phyloP scores from a whole-genome alignment of 495 filamentous ascomycete genomes.

The Trichoderma orchidacearum region DNA sequence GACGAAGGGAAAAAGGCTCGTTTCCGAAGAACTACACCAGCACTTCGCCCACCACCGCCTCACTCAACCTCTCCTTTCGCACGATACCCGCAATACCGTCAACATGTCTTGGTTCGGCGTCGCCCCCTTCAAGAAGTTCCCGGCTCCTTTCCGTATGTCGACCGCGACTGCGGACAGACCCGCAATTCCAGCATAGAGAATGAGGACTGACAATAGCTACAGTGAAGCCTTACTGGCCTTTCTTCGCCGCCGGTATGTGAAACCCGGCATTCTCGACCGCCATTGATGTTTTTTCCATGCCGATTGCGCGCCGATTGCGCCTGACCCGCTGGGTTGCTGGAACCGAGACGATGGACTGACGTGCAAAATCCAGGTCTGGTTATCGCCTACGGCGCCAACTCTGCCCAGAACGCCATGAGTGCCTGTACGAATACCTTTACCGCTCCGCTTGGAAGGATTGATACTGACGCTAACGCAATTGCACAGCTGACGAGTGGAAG shows the following conservation, averaged over 20 bases:
- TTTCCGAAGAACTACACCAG: conserved; percentile 8
- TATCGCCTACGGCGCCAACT: conserved; percentile 80
- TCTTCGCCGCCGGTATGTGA: conserved; percentile 83
- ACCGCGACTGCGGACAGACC: conserved; percentile 9
- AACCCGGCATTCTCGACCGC: not conserved
- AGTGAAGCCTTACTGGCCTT: conserved; percentile 84
- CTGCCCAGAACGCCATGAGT: conserved; percentile 53
- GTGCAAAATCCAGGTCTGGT: conserved; percentile 44
- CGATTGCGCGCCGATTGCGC: not conserved
- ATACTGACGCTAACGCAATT: conserved; percentile 12
- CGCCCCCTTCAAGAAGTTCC: conserved; percentile 70
- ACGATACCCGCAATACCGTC: conserved; percentile 18
- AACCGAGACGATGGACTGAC: not conserved
- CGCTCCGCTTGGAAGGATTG: not conserved
- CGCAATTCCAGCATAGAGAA: conserved; percentile 7
- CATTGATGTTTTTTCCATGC: not conserved
- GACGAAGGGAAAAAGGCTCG: conserved; percentile 31
- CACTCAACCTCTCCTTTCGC: conserved; percentile 10
- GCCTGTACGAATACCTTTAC: conserved; percentile 43
- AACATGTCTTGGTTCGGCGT: conserved; percentile 65
- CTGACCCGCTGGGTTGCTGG: not conserved
- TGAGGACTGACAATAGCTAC: conserved; percentile 15
- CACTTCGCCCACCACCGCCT: conserved; percentile 9
- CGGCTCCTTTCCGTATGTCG: conserved; percentile 67
- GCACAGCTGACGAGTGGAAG: conserved; percentile 76